A percentile compares a stretch with the other conserved stretches of the same genome.
phyloP scores from a whole-genome alignment of 192 early-diverging fungal genomes.

The Globomyces pollinis-pini region DNA sequence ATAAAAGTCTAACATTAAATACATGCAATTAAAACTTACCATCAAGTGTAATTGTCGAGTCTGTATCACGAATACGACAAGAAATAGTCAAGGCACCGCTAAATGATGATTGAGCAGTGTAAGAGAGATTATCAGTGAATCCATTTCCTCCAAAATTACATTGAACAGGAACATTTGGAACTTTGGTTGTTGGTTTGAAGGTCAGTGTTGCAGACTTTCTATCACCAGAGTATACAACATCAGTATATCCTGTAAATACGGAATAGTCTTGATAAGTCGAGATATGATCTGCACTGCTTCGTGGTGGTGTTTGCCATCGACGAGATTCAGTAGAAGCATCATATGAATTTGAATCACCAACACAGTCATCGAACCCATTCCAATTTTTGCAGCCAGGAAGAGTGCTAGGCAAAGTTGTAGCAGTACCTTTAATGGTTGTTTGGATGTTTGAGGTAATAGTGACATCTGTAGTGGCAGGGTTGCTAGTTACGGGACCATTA shows the following conservation, averaged over 20 bases:
- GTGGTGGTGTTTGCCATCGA: constrained; percentile 18
- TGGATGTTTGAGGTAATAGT: too few species aligned
- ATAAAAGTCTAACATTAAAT: not conserved
- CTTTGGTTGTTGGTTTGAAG: not conserved
- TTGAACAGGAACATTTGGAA: not conserved
- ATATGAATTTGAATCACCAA: not conserved
- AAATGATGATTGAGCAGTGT: not conserved
- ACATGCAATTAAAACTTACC: constrained; percentile 1
- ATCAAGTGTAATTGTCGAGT: too few species aligned
- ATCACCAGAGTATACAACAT: constrained; percentile 6
- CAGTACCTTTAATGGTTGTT: too few species aligned
- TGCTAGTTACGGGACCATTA: too few species aligned
- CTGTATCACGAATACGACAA: not conserved
- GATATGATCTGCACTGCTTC: not conserved
- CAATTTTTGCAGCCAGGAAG: constrained; percentile 15
- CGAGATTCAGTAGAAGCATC: not conserved
- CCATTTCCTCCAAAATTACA: constrained; percentile 6
- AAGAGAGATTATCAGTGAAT: not conserved
- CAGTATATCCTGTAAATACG: constrained; percentile 5
- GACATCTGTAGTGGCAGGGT: too few species aligned
- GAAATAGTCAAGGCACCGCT: not conserved
- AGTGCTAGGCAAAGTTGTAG: too few species aligned
- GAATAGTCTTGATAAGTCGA: constrained; percentile 7
- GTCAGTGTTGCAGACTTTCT: constrained; percentile 13
- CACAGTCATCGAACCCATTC: constrained; percentile 11